Base-by-base conservation (phyloP, 306 rosid genomes). In the Citrullus mucosospermus region DNA sequence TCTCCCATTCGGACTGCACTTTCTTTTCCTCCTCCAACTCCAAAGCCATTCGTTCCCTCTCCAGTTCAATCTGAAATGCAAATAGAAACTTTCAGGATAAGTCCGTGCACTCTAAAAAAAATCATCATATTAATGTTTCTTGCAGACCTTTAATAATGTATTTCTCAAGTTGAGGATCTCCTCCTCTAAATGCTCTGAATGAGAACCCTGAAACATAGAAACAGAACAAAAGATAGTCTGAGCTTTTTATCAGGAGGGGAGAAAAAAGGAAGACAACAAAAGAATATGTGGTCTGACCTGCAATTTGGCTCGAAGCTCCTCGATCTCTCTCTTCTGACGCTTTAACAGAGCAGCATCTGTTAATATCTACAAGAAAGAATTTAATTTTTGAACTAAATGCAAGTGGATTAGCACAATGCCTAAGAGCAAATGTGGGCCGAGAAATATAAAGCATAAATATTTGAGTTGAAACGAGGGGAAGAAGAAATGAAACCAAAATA, bases 291-390 rank as follows among this genome's bases (percentile, higher is more conserved):
- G 79, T 77, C 46, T 75, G 79, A 95, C 98, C 98, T 88, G 93
- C 83, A 95, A 83, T 87, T 92, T 95, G 46, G 93, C 90, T 65
- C 93, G 93, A 75, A 95, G 96, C 79, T 90, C 96, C 88, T 92
- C 97, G 87, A 95, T 92, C 87, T 92, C 98, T 75, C 86, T 95
- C 84, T 87, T 95, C 87, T 92, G 98, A 76, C 97, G 97, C 88
- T 92, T 95, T 82, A 95, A 84, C 84, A 92, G 85, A 83, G 98
- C 98, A 84, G 98, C 98, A 88, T 95, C 98, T 53, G 98, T 95
- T 85, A 95, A 87, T 85, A 95, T 91, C 98, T 95, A 71, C 75
- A 79, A 43, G 77, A 78, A 57, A 48, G 69, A 69, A 81, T 25
- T 41, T 57, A 83, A 59, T 14, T 16, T 20, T 18, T 25, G 28